A percentile compares a stretch with the other conserved stretches of the same genome.
Conservation (phyloP, 2,329 filamentous ascomycete genomes). For the Sporothrix curviconia region DNA sequence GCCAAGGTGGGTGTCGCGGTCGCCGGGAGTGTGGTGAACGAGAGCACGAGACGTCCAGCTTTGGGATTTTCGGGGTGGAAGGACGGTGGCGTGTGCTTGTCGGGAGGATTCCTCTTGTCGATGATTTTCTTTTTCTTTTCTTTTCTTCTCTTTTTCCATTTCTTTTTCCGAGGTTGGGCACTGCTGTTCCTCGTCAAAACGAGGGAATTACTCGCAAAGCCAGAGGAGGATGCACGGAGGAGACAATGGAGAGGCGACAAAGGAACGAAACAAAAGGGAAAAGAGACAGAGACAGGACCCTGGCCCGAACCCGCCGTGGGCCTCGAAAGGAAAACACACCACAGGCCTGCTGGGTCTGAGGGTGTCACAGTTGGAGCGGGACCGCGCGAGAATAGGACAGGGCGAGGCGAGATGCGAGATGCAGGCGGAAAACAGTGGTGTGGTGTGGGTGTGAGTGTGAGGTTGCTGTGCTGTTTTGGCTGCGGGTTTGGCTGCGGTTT, state of each 20-base stretch:
- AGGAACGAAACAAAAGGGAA: background rate
- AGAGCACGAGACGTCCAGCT: too few relatives aligned
- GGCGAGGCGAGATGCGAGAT: too few relatives aligned
- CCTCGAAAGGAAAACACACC: too few relatives aligned
- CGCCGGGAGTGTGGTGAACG: too few relatives aligned
- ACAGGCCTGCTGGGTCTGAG: too few relatives aligned
- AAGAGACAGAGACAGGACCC: background rate
- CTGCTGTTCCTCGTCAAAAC: background rate
- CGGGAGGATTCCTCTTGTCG: background rate
- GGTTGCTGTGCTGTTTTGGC: background rate
- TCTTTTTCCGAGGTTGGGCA: background rate
- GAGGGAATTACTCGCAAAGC: slow-evolving; percentile 2
- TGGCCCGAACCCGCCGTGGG: too few relatives aligned
- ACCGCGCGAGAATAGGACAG: too few relatives aligned
- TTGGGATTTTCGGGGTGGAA: background rate
- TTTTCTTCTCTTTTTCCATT: background rate
- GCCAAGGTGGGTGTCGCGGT: too few relatives aligned
- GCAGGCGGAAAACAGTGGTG: too few relatives aligned
- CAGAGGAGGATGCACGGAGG: background rate
- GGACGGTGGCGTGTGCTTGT: background rate
- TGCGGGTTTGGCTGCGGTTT: slow-evolving; percentile 5
- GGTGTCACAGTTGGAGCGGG: too few relatives aligned
- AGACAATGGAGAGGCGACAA: too few relatives aligned
- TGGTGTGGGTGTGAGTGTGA: background rate
- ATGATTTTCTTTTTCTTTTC: background rate